Evolutionary conservation across 495 filamentous ascomycete genomes (phyloP).

Genomic region (Friedmanniomyces endolithicus): DNA sequence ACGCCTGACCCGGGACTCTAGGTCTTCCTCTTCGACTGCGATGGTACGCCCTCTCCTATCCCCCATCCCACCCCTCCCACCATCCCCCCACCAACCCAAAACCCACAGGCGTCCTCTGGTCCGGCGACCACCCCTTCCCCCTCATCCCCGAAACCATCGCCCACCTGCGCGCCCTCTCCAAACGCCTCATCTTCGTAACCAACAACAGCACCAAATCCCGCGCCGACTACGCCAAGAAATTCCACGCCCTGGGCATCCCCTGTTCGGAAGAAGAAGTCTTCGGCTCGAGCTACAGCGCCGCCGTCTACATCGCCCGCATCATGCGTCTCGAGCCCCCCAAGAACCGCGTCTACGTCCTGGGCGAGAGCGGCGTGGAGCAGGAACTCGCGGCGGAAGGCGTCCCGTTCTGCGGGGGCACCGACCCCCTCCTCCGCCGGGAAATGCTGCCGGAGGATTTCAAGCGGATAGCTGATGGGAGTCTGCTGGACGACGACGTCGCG

Average conservation of each 20-base stretch:
- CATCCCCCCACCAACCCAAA: neutral
- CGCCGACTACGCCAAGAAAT: constrained; percentile 79
- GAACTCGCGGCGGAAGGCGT: constrained; percentile 69
- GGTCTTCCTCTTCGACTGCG: constrained; percentile 94
- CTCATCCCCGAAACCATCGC: constrained; percentile 73
- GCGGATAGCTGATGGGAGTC: constrained; percentile 52
- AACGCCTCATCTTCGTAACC: constrained; percentile 89
- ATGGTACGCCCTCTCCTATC: constrained; percentile 50
- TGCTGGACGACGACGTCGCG: constrained; percentile 72
- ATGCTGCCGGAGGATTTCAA: constrained; percentile 70
- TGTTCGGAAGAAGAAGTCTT: constrained; percentile 81
- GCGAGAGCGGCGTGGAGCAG: constrained; percentile 81
- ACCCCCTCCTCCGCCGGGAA: constrained; percentile 60
- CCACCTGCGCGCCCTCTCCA: constrained; percentile 67
- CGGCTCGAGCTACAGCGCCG: constrained; percentile 83
- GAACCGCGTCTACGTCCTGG: constrained; percentile 87
- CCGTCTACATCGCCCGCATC: constrained; percentile 92
- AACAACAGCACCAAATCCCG: constrained; percentile 98
- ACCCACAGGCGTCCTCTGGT: constrained; percentile 78
- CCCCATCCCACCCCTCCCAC: neutral
- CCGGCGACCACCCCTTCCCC: constrained; percentile 76
- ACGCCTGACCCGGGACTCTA: constrained; percentile 28
- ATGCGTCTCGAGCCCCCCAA: constrained; percentile 60
- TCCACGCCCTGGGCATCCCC: constrained; percentile 70
- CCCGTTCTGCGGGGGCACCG: constrained; percentile 76